These are phyloP conservation scores for Sporisorium graminicola DNA, from an alignment of 1,284 basidiomycete genomes.

Conservation along the genomic window DNA sequence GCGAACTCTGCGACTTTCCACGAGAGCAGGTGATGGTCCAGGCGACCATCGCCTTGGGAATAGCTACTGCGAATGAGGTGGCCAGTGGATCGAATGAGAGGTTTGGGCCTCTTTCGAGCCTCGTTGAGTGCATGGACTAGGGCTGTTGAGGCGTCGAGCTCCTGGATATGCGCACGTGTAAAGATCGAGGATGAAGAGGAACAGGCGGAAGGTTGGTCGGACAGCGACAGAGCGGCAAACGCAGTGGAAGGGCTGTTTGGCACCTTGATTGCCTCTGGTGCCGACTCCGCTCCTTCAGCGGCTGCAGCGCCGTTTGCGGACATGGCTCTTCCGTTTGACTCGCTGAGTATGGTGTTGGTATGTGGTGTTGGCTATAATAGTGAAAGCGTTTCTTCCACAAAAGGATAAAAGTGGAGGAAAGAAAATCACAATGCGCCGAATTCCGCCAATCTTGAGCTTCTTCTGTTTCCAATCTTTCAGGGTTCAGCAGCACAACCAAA, in stretches of 20 bases:
- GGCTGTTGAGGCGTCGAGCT: constrained; percentile 24
- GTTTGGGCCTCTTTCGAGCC: constrained; percentile 37
- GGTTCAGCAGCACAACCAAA: background rate
- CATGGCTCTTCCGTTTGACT: background rate
- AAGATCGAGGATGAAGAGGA: constrained; percentile 14
- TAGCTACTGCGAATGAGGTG: constrained; percentile 18
- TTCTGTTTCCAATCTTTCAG: background rate
- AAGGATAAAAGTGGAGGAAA: constrained; percentile 6
- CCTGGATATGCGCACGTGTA: constrained; percentile 14
- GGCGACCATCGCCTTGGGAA: background rate
- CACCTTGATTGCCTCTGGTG: constrained; percentile 2
- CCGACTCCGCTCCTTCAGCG: background rate
- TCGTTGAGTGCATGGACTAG: constrained; percentile 47
- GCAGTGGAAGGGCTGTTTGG: constrained; percentile 42
- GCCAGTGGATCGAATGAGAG: constrained; percentile 50
- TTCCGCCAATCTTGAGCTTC: too few species aligned
- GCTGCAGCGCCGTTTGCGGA: background rate
- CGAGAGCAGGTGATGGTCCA: constrained; percentile 48
- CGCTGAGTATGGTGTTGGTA: background rate
- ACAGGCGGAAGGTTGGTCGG: constrained; percentile 13
- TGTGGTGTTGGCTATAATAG: constrained; percentile 5
- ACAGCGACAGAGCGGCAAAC: constrained; percentile 38
- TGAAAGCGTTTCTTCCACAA: background rate
- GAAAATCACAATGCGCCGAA: background rate
- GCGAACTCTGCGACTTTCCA: constrained; percentile 68